phyloP scores from a whole-genome alignment of 2,329 filamentous ascomycete genomes.

The Alternaria metachromatica region DNA sequence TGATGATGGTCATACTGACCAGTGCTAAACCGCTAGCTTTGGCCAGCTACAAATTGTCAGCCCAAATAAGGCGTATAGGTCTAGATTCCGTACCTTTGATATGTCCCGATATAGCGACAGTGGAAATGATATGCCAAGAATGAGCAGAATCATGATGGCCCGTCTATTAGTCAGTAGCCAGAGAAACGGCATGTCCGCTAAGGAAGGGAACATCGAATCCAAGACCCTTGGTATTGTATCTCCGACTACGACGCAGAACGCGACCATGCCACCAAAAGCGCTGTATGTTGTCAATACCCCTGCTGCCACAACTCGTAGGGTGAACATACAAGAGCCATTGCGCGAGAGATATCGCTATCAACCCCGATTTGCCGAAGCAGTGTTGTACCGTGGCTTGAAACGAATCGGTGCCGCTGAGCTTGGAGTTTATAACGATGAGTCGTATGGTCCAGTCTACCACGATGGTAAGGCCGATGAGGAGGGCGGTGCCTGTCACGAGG shows the following conservation, averaged over 20 bases:
- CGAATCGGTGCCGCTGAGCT: conserved; percentile 89
- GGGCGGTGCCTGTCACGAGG: conserved; percentile 76
- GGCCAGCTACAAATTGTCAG: conserved; percentile 70
- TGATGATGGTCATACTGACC: conserved; percentile 89
- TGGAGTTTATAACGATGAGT: conserved; percentile 96
- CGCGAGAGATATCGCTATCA: conserved; percentile 88
- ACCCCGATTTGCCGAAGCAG: conserved; percentile 86
- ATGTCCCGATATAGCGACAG: conserved; percentile 95
- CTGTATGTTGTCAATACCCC: conserved; percentile 42
- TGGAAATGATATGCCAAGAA: conserved; percentile 85
- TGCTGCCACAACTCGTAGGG: neutral
- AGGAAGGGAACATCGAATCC: conserved; percentile 77
- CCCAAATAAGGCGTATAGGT: too few species aligned
- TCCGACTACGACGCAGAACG: conserved; percentile 96
- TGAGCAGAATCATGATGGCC: conserved; percentile 86
- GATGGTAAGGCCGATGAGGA: conserved; percentile 80
- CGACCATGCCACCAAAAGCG: conserved; percentile 98
- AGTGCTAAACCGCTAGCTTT: conserved; percentile 95
- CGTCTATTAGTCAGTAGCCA: conserved; percentile 82
- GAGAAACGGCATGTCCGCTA: conserved; percentile 75
- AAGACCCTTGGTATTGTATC: conserved; percentile 95
- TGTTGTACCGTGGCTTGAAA: conserved; percentile 96
- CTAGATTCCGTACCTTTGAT: conserved; percentile 71
- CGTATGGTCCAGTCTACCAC: conserved; percentile 97
- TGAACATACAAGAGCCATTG: conserved; percentile 84